Percentiles rank a stretch among this genome's conserved stretches.
These are phyloP conservation scores for Arctostaphylos glauca DNA, from an alignment of 148 eudicot species.

Conservation along the genomic window DNA sequence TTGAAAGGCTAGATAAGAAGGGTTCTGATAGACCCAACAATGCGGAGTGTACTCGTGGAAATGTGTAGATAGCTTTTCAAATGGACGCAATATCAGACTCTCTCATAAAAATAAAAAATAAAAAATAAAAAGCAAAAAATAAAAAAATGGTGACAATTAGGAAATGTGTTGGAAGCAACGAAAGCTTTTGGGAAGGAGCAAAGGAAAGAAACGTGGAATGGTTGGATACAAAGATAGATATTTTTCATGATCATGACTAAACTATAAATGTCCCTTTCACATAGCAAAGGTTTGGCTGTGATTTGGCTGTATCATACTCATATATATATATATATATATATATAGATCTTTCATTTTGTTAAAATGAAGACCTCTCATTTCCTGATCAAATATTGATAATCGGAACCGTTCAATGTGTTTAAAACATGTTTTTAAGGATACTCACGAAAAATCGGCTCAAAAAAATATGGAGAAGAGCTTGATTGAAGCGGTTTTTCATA, in stretches of 20 bases:
- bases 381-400: no score
- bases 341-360: no score
- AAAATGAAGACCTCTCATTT: no score
- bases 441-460: no score
- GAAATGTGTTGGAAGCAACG: constrained; percentile 14
- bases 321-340: no score
- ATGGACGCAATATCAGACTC: neutral
- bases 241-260: neutral
- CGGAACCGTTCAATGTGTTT: no score
- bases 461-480: no score
- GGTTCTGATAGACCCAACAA: neutral
- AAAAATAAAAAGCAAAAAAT: neutral
- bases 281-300: neutral
- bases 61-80: neutral
- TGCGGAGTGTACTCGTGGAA: no score
- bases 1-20: neutral
- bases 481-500: no score
- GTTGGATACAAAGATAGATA: neutral
- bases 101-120: neutral
- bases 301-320: neutral
- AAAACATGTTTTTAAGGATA: no score
- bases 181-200: neutral
- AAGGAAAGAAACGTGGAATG: constrained; percentile 10
- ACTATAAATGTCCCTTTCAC: neutral
- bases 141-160: neutral